Percentiles rank a stretch among this genome's conserved stretches.
Evolutionary conservation across 1,284 basidiomycete species (phyloP).

Genomic region (Ganoderma meredithae): DNA sequence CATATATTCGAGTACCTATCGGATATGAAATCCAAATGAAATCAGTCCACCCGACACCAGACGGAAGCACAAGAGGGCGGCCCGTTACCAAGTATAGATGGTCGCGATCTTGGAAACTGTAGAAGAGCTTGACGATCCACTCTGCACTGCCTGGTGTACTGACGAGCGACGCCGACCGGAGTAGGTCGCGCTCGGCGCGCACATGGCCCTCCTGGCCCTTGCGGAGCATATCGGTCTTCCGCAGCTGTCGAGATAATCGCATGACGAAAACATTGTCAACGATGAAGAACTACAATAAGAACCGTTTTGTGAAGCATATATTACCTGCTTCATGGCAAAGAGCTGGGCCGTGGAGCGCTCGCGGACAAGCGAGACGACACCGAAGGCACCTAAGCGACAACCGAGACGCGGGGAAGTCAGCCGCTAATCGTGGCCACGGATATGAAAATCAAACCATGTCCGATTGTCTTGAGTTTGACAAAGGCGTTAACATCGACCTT

Average conservation of each 20-base stretch:
- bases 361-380: slow-evolving; percentile 92
- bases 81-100: slow-evolving; percentile 87
- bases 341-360: slow-evolving; percentile 83
- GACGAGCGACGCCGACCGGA: slow-evolving; percentile 82
- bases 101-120: slow-evolving; percentile 92
- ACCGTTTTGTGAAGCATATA: slow-evolving; percentile 16
- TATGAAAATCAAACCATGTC: slow-evolving; percentile 73
- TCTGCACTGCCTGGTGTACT: slow-evolving; percentile 75
- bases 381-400: slow-evolving; percentile 80
- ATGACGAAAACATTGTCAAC: not conserved
- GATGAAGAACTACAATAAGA: slow-evolving; percentile 2
- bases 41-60: slow-evolving; percentile 53
- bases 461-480: slow-evolving; percentile 92
- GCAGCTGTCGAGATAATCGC: slow-evolving; percentile 60
- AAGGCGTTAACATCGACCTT: slow-evolving; percentile 89
- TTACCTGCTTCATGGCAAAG: slow-evolving; percentile 96
- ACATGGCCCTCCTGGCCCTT: slow-evolving; percentile 99
- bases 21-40: slow-evolving; percentile 59
- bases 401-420: slow-evolving; percentile 14
- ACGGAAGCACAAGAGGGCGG: slow-evolving; percentile 26
- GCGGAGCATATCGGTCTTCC: slow-evolving; percentile 96
- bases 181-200: slow-evolving; percentile 88
- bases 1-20: slow-evolving; percentile 91
- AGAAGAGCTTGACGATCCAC: slow-evolving; percentile 95
- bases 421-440: slow-evolving; percentile 24